A percentile compares a stretch with the other conserved stretches of the same genome.
Conservation (phyloP, 2,329 filamentous ascomycete genomes). For the Fusarium incarnatum region DNA sequence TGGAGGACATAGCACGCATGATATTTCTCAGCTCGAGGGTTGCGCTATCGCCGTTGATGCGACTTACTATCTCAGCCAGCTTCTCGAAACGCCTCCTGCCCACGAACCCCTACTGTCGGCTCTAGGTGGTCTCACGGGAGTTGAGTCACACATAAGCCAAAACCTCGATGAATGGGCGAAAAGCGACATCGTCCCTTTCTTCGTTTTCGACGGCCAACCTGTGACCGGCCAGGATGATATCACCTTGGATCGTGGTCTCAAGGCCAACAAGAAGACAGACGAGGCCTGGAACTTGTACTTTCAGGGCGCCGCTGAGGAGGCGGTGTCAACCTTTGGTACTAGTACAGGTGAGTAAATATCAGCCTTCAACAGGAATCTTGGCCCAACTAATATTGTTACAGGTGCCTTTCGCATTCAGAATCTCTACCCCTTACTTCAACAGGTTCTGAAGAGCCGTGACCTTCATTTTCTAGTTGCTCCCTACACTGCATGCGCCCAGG, state of each 20-base stretch:
- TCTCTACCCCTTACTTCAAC: slow-evolving; percentile 81
- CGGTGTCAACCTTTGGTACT: slow-evolving; percentile 85
- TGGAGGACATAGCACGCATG: slow-evolving; percentile 61
- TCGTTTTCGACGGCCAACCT: slow-evolving; percentile 91
- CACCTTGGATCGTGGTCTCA: slow-evolving; percentile 70
- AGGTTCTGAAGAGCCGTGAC: slow-evolving; percentile 74
- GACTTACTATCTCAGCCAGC: slow-evolving; percentile 84
- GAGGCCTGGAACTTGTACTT: slow-evolving; percentile 91
- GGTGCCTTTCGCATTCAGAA: slow-evolving; percentile 77
- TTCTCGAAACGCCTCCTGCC: slow-evolving; percentile 76
- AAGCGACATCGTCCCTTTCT: slow-evolving; percentile 79
- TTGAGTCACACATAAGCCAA: slow-evolving; percentile 79
- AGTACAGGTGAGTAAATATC: slow-evolving; percentile 71
- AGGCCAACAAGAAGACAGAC: slow-evolving; percentile 77
- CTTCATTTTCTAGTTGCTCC: slow-evolving; percentile 86
- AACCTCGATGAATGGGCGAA: slow-evolving; percentile 80
- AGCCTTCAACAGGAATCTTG: slow-evolving; percentile 2
- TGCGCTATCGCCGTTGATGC: slow-evolving; percentile 87
- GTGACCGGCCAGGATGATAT: slow-evolving; percentile 80
- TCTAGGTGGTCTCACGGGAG: slow-evolving; percentile 86
- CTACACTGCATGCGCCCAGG: slow-evolving; percentile 88
- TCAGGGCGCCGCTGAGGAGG: slow-evolving; percentile 79
- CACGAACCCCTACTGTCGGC: slow-evolving; percentile 92
- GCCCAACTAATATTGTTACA: slow-evolving; percentile 54
- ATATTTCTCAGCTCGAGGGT: slow-evolving; percentile 78